Conservation (phyloP, 106 monocot species). For the Gastrodia elata region DNA sequence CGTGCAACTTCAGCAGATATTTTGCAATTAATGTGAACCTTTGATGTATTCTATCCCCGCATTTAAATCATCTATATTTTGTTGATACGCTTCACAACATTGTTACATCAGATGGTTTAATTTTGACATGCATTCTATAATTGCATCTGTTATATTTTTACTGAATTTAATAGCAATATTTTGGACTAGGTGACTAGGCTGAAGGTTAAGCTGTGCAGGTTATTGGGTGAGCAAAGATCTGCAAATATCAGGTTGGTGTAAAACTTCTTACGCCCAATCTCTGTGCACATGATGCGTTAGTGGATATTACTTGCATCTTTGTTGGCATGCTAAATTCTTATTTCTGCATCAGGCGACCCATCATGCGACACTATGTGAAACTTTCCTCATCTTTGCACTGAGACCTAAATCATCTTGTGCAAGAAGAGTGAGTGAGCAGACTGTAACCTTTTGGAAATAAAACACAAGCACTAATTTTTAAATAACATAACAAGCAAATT, state of each 20-base stretch:
- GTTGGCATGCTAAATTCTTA: background rate
- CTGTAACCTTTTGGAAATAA: background rate
- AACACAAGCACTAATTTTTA: background rate
- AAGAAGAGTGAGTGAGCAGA: background rate
- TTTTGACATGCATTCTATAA: background rate
- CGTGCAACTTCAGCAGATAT: background rate
- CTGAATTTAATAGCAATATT: background rate
- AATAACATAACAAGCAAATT: background rate
- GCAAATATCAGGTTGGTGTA: slow-evolving; percentile 71
- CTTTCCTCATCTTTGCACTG: background rate
- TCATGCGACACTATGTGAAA: background rate
- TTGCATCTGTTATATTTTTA: background rate
- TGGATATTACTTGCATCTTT: background rate
- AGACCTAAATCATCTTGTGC: background rate
- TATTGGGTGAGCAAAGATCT: slow-evolving; percentile 91
- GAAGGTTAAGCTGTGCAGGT: slow-evolving; percentile 71
- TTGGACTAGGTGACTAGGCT: slow-evolving; percentile 63
- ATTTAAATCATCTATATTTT: background rate
- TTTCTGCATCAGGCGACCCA: background rate
- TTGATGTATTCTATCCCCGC: background rate
- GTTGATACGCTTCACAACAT: background rate
- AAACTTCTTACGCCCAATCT: too few species aligned
- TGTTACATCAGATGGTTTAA: background rate
- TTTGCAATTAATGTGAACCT: background rate
- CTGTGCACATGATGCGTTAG: too few species aligned